Conservation (phyloP, 2,329 filamentous ascomycete species). For the Delphinella strobiligena region DNA sequence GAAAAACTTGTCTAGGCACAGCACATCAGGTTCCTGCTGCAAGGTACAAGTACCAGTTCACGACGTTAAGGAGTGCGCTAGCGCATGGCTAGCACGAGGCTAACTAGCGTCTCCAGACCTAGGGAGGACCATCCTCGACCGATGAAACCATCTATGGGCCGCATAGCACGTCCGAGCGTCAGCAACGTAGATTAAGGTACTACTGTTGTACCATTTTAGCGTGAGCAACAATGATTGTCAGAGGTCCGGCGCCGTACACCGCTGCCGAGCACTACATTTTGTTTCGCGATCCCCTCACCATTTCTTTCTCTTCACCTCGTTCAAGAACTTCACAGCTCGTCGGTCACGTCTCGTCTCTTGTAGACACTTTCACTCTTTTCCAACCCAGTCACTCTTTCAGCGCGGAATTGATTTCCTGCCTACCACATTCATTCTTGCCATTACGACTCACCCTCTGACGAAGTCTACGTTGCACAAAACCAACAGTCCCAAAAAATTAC, state of each 20-base stretch:
- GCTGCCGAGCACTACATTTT: constrained; percentile 3
- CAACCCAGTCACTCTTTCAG: constrained; percentile 20
- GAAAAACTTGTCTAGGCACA: not conserved
- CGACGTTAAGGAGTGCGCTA: not conserved
- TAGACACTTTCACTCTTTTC: constrained; percentile 21
- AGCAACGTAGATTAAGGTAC: not conserved
- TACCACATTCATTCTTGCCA: constrained; percentile 9
- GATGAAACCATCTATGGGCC: not conserved
- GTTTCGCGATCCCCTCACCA: constrained; percentile 2
- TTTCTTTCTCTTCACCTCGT: constrained; percentile 11
- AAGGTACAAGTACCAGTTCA: not conserved
- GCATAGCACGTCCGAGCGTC: not conserved
- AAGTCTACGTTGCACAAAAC: constrained; percentile 9
- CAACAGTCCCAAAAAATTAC: not conserved
- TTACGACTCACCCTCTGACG: constrained; percentile 6
- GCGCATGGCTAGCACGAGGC: not conserved
- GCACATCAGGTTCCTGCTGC: not conserved
- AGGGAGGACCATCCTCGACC: not conserved
- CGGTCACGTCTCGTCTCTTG: constrained; percentile 15
- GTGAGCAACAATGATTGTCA: not conserved
- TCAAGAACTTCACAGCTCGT: constrained; percentile 15
- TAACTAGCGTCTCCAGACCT: not conserved
- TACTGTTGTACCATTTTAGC: no score
- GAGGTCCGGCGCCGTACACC: constrained; percentile 1
- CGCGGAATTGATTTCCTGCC: constrained; percentile 12